A percentile compares a stretch with the other conserved stretches of the same genome.
Evolutionary conservation across 805 yeast species (phyloP).

Genomic region (Candida peoriensis): DNA sequence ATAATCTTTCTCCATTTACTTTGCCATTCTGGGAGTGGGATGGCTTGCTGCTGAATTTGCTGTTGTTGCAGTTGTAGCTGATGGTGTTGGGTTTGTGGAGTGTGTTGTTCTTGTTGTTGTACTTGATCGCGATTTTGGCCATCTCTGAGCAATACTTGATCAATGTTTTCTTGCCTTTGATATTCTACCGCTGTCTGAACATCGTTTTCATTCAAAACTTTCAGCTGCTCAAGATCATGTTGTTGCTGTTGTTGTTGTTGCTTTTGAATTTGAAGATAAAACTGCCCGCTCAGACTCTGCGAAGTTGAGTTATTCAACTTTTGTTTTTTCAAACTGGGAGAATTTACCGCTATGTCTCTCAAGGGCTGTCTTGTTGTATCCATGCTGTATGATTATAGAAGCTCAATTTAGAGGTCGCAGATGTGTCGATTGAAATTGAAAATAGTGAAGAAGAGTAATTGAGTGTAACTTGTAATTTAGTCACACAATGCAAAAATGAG

Average conservation of each 20-base stretch:
- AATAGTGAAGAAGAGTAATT: no score
- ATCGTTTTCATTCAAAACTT: neutral
- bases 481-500: no score
- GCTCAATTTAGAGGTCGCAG: no score
- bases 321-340: constrained; percentile 25
- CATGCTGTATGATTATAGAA: constrained; percentile 12
- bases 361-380: constrained; percentile 18
- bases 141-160: neutral
- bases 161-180: neutral
- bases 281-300: neutral
- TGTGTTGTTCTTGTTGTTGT: constrained; percentile 4
- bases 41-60: constrained; percentile 8
- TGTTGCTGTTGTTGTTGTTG: constrained; percentile 5
- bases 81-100: constrained; percentile 5
- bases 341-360: constrained; percentile 21
- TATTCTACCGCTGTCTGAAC: neutral
- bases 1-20: constrained; percentile 54
- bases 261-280: neutral
- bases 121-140: neutral
- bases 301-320: constrained; percentile 6
- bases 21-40: constrained; percentile 48
- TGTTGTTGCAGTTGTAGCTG: constrained; percentile 1
- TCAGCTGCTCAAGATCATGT: neutral
- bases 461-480: no score
- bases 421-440: no score